phyloP scores from a whole-genome alignment of 2,329 filamentous ascomycete genomes.

The Sporothrix variecibatus region DNA sequence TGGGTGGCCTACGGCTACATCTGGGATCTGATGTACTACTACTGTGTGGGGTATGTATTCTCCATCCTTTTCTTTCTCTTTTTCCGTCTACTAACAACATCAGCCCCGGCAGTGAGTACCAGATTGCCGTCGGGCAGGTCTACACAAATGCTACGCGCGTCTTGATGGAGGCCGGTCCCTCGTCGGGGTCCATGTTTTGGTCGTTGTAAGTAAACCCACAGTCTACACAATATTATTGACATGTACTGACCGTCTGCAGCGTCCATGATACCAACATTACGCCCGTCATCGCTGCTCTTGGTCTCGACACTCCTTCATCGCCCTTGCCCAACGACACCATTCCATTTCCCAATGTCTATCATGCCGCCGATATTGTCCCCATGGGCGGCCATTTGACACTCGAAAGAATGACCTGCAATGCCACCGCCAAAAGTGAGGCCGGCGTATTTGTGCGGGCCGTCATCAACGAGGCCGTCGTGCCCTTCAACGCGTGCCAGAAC shows the following conservation, averaged over 20 bases:
- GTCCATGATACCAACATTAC: background rate
- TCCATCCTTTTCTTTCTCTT: no score
- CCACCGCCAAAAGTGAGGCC: background rate
- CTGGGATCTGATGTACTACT: constrained; percentile 8
- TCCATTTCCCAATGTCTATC: background rate
- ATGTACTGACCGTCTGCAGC: background rate
- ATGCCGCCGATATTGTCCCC: background rate
- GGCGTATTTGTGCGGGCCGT: background rate
- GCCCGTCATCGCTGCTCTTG: background rate
- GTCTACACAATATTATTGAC: no score
- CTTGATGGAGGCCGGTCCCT: background rate
- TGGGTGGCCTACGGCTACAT: background rate
- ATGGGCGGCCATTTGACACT: background rate
- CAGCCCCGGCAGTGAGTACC: background rate
- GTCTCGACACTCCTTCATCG: background rate
- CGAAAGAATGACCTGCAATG: background rate
- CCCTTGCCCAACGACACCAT: background rate
- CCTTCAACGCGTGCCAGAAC: background rate
- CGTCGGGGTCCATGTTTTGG: background rate
- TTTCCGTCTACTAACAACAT: no score
- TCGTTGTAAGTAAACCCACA: background rate
- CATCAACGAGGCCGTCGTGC: background rate
- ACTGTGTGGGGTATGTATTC: background rate
- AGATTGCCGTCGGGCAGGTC: background rate
- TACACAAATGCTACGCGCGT: background rate